Base-by-base conservation (phyloP, 2,329 filamentous ascomycete species). In the Pseudocercospora crystallina region DNA sequence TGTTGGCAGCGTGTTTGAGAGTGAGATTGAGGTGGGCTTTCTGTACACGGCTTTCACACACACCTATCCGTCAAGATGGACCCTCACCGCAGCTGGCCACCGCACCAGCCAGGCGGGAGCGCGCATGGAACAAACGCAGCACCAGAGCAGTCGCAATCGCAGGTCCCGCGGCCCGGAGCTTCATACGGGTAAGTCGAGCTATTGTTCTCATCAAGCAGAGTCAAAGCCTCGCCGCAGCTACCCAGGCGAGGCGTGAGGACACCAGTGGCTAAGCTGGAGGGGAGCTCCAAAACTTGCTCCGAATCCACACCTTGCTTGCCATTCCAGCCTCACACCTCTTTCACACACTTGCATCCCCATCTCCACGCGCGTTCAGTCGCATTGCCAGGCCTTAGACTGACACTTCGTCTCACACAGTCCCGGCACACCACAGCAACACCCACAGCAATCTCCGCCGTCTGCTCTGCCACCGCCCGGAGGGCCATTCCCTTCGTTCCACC, bases 401-500 rank as follows among this genome's bases (percentile, higher is more conserved):
- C 20, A 7, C 20, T 26, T 26, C 20, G 20, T 17, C 15, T 29
- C 15, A 15, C 15, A 17, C 48, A 61, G 58, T 44, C 42, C 49
- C 45, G 59, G 62, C 49, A 60, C 60, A 15, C 58, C 63, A 42
- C 61, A 63, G 43, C 65, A 68, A 43, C 61, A 61, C 31, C 44
- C 62, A 44, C 63, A 65, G 46, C 66, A 67, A 50, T 68, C 66
- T 47, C 66, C 67, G 30, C 64, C 65, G 20, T 54, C 56, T 34
- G 60, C 56, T 17, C 62, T 67, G 26, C 65, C 66, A 49, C 65
- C 64, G 41, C 65, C 70, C 60, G 60, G 60, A 59, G 61, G 67
- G 54, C 54, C 68, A 63, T 52, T 77, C 69, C 61, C 76, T 67
- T 64, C 69, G 62, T 60, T 72, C 68, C 61, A 73, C 59, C 60